Conservation (phyloP, 2,329 filamentous ascomycete species). For the Colletotrichum limetticola region DNA sequence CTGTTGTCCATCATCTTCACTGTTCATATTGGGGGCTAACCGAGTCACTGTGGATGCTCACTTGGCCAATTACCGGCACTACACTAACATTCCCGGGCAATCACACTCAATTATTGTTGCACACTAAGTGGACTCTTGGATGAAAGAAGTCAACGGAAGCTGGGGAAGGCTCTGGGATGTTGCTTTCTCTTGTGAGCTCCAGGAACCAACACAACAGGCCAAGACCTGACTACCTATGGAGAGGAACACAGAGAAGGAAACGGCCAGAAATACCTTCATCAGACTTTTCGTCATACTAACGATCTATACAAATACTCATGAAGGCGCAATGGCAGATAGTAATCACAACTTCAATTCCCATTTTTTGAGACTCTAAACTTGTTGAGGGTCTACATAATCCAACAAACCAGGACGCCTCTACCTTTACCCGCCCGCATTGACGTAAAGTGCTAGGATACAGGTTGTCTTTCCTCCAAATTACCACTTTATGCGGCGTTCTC, state of each 20-base stretch:
- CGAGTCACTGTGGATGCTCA: background rate
- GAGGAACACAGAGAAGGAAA: background rate
- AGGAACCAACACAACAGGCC: background rate
- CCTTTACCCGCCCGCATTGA: constrained; percentile 31
- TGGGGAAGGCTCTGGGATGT: constrained; percentile 12
- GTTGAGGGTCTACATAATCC: constrained; percentile 32
- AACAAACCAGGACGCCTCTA: constrained; percentile 31
- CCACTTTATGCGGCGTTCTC: constrained; percentile 55
- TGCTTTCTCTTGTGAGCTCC: background rate
- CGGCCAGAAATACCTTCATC: background rate
- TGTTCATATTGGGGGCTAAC: background rate
- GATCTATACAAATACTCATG: background rate
- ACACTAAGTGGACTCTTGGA: constrained; percentile 12
- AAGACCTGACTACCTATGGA: background rate
- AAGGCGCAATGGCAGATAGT: background rate
- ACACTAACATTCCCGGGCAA: background rate
- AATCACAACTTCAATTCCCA: constrained; percentile 8
- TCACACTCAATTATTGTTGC: constrained; percentile 14
- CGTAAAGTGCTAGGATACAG: constrained; percentile 29
- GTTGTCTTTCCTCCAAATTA: constrained; percentile 22
- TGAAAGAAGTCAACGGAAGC: background rate
- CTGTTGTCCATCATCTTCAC: background rate
- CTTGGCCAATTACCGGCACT: background rate
- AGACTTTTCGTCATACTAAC: background rate
- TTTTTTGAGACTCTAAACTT: constrained; percentile 26